These are phyloP conservation scores for Ilyonectria robusta DNA, from an alignment of 2,329 filamentous ascomycete species.

Conservation along the genomic window DNA sequence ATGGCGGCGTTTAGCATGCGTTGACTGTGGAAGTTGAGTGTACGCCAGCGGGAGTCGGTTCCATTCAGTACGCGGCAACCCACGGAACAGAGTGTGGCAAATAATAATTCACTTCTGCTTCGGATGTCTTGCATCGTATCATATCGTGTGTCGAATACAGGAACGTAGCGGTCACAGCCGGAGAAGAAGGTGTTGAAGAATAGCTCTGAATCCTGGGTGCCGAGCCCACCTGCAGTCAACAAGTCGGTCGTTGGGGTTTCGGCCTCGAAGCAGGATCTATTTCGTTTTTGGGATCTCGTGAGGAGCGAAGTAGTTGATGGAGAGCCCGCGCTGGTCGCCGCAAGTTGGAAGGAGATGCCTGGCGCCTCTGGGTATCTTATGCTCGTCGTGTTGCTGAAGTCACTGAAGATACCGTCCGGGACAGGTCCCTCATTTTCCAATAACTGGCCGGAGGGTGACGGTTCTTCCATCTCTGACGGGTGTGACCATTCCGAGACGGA, in stretches of 20 bases:
- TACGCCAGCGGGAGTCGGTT: constrained; percentile 56
- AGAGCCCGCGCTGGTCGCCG: not conserved
- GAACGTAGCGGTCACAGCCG: constrained; percentile 6
- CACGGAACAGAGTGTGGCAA: constrained; percentile 66
- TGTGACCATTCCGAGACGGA: not conserved
- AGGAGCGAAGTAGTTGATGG: not conserved
- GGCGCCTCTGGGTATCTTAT: not conserved
- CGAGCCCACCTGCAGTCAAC: not conserved
- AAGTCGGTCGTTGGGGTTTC: not conserved
- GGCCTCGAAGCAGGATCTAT: not conserved
- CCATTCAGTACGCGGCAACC: constrained; percentile 63
- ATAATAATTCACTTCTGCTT: constrained; percentile 62
- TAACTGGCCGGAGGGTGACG: too few relatives aligned
- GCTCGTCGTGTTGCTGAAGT: not conserved
- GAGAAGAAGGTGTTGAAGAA: constrained; percentile 1
- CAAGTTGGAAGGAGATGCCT: not conserved
- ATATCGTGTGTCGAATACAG: constrained; percentile 41
- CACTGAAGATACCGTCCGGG: too few relatives aligned
- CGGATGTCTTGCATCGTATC: constrained; percentile 63
- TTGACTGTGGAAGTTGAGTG: constrained; percentile 61
- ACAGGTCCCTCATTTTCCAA: too few relatives aligned
- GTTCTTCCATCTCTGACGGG: not conserved
- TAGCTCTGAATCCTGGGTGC: not conserved
- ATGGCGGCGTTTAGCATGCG: constrained; percentile 59
- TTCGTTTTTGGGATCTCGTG: not conserved